Percentiles rank a stretch among this genome's conserved stretches.
These are phyloP conservation scores for Suhomyces taliae DNA, from an alignment of 1,139 yeast genomes.

Conservation along the genomic window DNA sequence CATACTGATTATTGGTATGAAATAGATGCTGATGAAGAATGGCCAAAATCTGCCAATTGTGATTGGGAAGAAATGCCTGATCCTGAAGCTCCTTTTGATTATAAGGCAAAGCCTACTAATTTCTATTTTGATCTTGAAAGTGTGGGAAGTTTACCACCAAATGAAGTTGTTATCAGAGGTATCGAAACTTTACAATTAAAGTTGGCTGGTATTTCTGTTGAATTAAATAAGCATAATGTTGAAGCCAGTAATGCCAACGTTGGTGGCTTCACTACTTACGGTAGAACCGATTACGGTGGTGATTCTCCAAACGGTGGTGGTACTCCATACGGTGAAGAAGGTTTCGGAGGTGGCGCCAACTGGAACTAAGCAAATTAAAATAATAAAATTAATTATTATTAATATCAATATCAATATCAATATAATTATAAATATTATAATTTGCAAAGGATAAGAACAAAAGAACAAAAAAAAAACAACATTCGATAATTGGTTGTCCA, in stretches of 20 bases:
- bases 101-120: conserved; percentile 73
- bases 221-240: conserved; percentile 63
- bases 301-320: conserved; percentile 41
- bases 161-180: conserved; percentile 83
- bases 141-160: conserved; percentile 84
- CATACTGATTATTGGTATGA: conserved; percentile 98
- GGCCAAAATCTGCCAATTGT: conserved; percentile 88
- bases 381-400: too few relatives aligned
- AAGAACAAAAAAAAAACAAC: too few relatives aligned
- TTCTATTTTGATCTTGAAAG: conserved; percentile 91
- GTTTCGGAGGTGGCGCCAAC: conserved; percentile 41
- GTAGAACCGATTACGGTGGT: conserved; percentile 42
- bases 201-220: conserved; percentile 85
- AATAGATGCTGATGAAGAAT: conserved; percentile 81
- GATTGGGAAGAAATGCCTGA: conserved; percentile 97
- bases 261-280: conserved; percentile 53
- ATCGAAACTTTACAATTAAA: conserved; percentile 84
- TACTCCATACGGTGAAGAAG: conserved; percentile 45
- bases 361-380: conserved; percentile 6
- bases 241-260: conserved; percentile 45
- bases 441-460: background rate
- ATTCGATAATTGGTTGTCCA: too few relatives aligned
- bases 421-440: too few relatives aligned
- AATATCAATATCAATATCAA: too few relatives aligned
- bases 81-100: conserved; percentile 86